Conservation (phyloP, 441 rosid species). For the Arabidopsis lyrata region DNA sequence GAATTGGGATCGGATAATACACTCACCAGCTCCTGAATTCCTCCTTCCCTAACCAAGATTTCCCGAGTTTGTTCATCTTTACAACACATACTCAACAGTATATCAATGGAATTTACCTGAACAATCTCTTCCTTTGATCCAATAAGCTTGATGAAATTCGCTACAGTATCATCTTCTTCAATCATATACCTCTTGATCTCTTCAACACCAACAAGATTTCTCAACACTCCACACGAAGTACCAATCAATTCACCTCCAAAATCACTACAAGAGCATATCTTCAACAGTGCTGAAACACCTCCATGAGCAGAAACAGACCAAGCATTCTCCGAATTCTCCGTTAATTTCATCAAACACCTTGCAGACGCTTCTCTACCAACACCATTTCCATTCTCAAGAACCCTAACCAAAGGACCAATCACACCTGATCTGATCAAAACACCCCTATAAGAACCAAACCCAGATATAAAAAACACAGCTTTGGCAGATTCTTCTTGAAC, state of each 20-base stretch:
- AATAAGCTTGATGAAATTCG: conserved; percentile 65
- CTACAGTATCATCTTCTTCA: conserved; percentile 71
- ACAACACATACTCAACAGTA: conserved; percentile 63
- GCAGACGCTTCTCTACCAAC: conserved; percentile 64
- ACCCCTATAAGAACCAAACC: conserved; percentile 60
- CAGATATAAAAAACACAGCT: conserved; percentile 59
- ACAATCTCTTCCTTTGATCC: conserved; percentile 73
- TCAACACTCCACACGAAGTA: conserved; percentile 75
- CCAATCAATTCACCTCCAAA: conserved; percentile 56
- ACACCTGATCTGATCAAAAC: conserved; percentile 68
- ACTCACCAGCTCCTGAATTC: conserved; percentile 63
- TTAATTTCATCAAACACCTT: conserved; percentile 67
- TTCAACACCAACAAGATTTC: conserved; percentile 78
- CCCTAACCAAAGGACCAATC: conserved; percentile 75
- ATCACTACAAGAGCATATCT: conserved; percentile 59
- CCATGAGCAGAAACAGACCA: conserved; percentile 98
- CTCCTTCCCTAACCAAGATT: conserved; percentile 67
- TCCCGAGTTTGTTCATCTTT: conserved; percentile 69
- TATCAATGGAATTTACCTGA: conserved; percentile 74
- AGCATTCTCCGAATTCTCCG: conserved; percentile 84
- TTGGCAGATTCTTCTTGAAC: conserved; percentile 70
- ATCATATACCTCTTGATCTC: conserved; percentile 87
- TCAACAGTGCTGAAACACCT: conserved; percentile 84
- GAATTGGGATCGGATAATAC: conserved; percentile 61
- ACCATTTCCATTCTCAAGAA: conserved; percentile 65